These are phyloP conservation scores for Priceomyces melissophilus DNA, from an alignment of 805 yeast species.

Conservation along the genomic window DNA sequence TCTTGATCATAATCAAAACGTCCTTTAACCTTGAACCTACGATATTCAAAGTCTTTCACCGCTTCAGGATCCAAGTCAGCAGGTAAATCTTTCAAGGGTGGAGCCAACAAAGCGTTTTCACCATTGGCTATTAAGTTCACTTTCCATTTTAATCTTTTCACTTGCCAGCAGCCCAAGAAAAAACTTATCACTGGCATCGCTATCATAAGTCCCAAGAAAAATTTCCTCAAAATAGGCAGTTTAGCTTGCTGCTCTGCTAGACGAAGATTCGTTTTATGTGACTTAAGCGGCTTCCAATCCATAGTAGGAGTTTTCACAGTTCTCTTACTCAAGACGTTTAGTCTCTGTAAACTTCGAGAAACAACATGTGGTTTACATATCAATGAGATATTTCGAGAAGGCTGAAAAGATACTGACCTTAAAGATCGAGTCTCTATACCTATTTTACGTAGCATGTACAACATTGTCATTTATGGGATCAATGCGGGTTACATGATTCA, in stretches of 20 bases:
- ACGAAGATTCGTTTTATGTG: constrained; percentile 36
- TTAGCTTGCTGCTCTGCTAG: constrained; percentile 38
- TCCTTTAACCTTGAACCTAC: constrained; percentile 76
- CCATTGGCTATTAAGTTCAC: constrained; percentile 74
- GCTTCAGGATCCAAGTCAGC: constrained; percentile 58
- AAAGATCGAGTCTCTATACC: too few species aligned
- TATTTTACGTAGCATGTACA: too few species aligned
- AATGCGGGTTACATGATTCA: too few species aligned
- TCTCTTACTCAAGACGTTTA: constrained; percentile 10
- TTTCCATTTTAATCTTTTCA: constrained; percentile 83
- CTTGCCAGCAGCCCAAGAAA: constrained; percentile 91
- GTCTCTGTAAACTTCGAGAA: too few species aligned
- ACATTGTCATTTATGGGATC: too few species aligned
- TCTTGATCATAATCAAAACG: constrained; percentile 80
- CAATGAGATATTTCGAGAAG: too few species aligned
- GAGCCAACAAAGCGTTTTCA: constrained; percentile 75
- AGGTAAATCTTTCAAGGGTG: constrained; percentile 68
- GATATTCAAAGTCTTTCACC: constrained; percentile 72
- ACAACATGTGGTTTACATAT: too few species aligned
- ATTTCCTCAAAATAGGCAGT: constrained; percentile 33
- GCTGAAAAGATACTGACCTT: too few species aligned
- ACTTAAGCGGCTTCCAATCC: constrained; percentile 80
- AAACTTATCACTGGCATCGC: constrained; percentile 88
- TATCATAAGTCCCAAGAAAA: constrained; percentile 44
- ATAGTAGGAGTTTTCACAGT: constrained; percentile 60